phyloP scores from a whole-genome alignment of 495 filamentous ascomycete genomes.

The Tuber microsphaerosporum region DNA sequence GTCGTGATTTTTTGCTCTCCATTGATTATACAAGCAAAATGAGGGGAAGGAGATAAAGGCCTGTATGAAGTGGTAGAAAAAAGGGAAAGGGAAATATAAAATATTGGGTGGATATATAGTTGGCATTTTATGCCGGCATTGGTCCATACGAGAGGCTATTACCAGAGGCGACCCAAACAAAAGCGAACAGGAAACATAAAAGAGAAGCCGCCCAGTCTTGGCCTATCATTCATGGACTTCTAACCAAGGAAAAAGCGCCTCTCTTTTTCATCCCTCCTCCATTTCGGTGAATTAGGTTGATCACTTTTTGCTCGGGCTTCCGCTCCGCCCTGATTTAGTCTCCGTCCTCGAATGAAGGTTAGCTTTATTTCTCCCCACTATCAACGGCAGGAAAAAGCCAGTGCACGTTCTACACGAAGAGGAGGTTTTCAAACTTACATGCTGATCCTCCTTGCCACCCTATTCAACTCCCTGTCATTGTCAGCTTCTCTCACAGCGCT shows the following conservation, averaged over 20 bases:
- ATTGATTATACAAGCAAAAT: not conserved
- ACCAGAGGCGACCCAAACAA: not conserved
- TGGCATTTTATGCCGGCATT: not conserved
- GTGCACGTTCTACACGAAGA: not conserved
- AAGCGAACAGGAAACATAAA: not conserved
- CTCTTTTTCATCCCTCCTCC: not conserved
- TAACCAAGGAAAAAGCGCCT: not conserved
- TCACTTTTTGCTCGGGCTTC: not conserved
- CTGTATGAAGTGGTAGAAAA: not conserved
- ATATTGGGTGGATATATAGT: not conserved
- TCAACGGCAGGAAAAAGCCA: not conserved
- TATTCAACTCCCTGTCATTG: conserved; percentile 77
- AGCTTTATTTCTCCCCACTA: not conserved
- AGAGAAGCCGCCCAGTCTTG: not conserved
- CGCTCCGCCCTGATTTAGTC: not conserved
- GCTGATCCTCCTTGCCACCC: conserved; percentile 83
- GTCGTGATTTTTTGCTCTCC: not conserved
- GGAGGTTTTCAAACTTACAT: conserved; percentile 61
- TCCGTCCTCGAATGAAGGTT: not conserved
- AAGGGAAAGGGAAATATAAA: not conserved
- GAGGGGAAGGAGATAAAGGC: not conserved
- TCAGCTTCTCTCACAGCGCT: conserved; percentile 78
- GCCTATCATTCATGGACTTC: not conserved
- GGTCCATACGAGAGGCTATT: not conserved
- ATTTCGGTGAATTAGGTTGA: not conserved